A percentile compares a stretch with the other conserved stretches of the same genome.
These are phyloP conservation scores for Dissophora ornata DNA, from an alignment of 192 early-diverging fungal genomes.

Conservation along the genomic window DNA sequence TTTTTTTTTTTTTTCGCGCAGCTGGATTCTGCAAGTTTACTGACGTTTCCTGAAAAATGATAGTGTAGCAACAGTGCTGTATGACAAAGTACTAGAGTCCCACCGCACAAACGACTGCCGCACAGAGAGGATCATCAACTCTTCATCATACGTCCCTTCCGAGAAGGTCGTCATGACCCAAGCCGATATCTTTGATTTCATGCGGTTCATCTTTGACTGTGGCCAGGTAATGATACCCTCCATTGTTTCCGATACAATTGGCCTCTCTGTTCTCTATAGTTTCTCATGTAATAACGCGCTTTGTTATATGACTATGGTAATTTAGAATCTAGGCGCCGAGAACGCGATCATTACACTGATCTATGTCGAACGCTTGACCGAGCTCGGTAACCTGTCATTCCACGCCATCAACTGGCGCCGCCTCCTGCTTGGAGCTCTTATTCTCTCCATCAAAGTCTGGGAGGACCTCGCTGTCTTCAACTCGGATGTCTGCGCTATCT, in stretches of 20 bases:
- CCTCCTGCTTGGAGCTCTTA: conserved; percentile 66
- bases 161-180: conserved; percentile 33
- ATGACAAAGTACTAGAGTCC: conserved; percentile 43
- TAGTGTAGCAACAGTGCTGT: conserved; percentile 41
- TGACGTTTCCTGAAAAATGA: no score
- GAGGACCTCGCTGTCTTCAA: conserved; percentile 91
- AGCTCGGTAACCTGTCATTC: conserved; percentile 65
- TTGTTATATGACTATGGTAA: no score
- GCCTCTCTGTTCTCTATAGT: no score
- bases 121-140: conserved; percentile 47
- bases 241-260: not conserved
- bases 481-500: conserved; percentile 81
- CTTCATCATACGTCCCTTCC: conserved; percentile 35
- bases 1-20: not conserved
- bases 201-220: conserved; percentile 74
- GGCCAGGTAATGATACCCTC: conserved; percentile 54
- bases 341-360: conserved; percentile 70
- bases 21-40: no score
- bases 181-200: conserved; percentile 70
- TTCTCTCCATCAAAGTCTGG: conserved; percentile 90
- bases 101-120: conserved; percentile 37
- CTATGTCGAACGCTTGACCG: conserved; percentile 79
- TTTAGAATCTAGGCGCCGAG: conserved; percentile 65
- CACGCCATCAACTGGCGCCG: conserved; percentile 65
- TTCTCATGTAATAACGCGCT: no score